phyloP scores from a whole-genome alignment of 1,139 yeast genomes.

The Ogataea hybrid region DNA sequence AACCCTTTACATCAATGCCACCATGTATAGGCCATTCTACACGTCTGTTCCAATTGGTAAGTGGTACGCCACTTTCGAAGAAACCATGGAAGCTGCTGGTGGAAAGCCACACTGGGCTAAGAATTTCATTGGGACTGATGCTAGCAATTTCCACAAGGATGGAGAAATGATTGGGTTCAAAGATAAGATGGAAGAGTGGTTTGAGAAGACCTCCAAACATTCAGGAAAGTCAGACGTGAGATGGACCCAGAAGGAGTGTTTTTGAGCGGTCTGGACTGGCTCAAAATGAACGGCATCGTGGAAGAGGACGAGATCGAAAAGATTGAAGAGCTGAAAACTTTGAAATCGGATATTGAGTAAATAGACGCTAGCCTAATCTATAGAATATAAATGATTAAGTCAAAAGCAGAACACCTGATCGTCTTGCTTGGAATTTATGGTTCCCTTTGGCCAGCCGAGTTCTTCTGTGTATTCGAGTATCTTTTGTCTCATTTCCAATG shows the following conservation, averaged over 20 bases:
- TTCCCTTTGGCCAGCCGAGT: conserved; percentile 61
- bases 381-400: conserved; percentile 1
- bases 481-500: conserved; percentile 61
- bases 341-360: conserved; percentile 9
- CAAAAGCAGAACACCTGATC: conserved; percentile 74
- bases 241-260: conserved; percentile 85
- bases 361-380: neutral
- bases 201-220: conserved; percentile 61
- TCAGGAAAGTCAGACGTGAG: conserved; percentile 57
- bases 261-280: conserved; percentile 76
- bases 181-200: conserved; percentile 71
- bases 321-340: conserved; percentile 12
- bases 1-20: conserved; percentile 86
- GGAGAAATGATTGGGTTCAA: conserved; percentile 82
- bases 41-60: conserved; percentile 68
- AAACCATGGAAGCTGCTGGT: conserved; percentile 68
- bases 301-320: conserved; percentile 26
- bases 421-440: conserved; percentile 47
- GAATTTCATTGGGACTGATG: conserved; percentile 70
- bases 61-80: conserved; percentile 87
- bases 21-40: conserved; percentile 91
- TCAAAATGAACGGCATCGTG: conserved; percentile 72
- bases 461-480: conserved; percentile 50
- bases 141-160: conserved; percentile 36
- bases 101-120: conserved; percentile 99